A percentile compares a stretch with the other conserved stretches of the same genome.
Evolutionary conservation across 2,329 filamentous ascomycete species (phyloP).

Genomic region (Xylariaceae sp.): DNA sequence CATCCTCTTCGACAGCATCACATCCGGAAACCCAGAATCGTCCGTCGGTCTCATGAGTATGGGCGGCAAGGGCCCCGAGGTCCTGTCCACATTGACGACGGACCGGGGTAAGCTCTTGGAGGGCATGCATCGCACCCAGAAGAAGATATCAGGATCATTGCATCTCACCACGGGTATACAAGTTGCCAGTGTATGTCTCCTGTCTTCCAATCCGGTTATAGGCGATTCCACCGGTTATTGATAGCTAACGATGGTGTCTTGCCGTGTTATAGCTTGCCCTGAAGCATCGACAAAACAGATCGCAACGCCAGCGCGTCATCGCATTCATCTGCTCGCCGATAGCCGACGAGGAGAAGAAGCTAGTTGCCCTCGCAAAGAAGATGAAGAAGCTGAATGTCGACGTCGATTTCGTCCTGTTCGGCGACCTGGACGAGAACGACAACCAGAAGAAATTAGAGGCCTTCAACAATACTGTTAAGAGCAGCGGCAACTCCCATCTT

Average conservation of each 20-base stretch:
- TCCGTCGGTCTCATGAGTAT: slow-evolving; percentile 98
- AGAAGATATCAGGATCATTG: slow-evolving; percentile 83
- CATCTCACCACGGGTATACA: slow-evolving; percentile 93
- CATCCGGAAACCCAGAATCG: slow-evolving; percentile 90
- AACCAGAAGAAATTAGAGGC: slow-evolving; percentile 86
- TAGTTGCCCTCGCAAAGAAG: slow-evolving; percentile 87
- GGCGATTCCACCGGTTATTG: not conserved
- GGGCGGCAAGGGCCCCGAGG: slow-evolving; percentile 95
- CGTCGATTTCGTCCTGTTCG: slow-evolving; percentile 92
- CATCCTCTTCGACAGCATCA: slow-evolving; percentile 93
- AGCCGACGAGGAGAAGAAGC: slow-evolving; percentile 79
- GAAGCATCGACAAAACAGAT: slow-evolving; percentile 97
- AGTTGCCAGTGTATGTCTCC: slow-evolving; percentile 73
- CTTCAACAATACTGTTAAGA: slow-evolving; percentile 91
- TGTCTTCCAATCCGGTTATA: not conserved
- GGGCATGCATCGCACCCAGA: slow-evolving; percentile 80
- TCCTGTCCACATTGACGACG: slow-evolving; percentile 90
- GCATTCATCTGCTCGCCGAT: slow-evolving; percentile 94
- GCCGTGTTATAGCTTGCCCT: slow-evolving; percentile 66
- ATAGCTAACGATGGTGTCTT: slow-evolving; percentile 21
- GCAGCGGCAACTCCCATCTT: slow-evolving; percentile 83
- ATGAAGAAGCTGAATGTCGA: slow-evolving; percentile 98
- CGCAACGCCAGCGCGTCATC: slow-evolving; percentile 92
- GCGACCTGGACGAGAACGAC: slow-evolving; percentile 84
- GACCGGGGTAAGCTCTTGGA: slow-evolving; percentile 95